Percentiles rank a stretch among this genome's conserved stretches.
Conservation (phyloP, 371 early-diverging fungal genomes). For the Polyrhizophydium stewartii region DNA sequence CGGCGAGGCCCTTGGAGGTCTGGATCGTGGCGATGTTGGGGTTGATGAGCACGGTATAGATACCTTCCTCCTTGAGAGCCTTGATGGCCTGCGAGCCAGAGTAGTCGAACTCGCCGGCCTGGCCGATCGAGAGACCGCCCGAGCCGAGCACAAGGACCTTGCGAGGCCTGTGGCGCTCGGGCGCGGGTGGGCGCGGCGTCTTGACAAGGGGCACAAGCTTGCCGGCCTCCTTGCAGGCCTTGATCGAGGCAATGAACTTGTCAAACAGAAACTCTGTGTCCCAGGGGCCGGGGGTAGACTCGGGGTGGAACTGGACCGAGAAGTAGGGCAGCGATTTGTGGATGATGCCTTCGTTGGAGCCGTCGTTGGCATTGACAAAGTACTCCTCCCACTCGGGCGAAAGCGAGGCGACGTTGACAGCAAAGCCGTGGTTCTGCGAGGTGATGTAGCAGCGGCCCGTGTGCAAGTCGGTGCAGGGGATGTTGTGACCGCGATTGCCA, state of each 20-base stretch:
- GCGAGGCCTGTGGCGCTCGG: constrained; percentile 26
- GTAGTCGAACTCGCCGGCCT: constrained; percentile 98
- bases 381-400: constrained; percentile 77
- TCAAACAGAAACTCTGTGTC: constrained; percentile 96
- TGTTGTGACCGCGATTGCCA: constrained; percentile 98
- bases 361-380: constrained; percentile 97
- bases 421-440: constrained; percentile 94
- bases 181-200: constrained; percentile 13
- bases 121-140: constrained; percentile 95
- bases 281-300: constrained; percentile 94
- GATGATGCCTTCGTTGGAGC: constrained; percentile 95
- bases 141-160: constrained; percentile 95
- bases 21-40: constrained; percentile 98
- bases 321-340: constrained; percentile 86
- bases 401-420: constrained; percentile 81
- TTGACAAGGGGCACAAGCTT: constrained; percentile 64
- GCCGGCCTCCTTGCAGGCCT: constrained; percentile 66
- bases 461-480: constrained; percentile 92
- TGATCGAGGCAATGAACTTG: constrained; percentile 75
- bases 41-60: constrained; percentile 90
- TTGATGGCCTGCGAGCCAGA: constrained; percentile 96
- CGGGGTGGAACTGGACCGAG: constrained; percentile 98
- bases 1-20: constrained; percentile 89
- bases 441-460: constrained; percentile 96
- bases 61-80: constrained; percentile 91